These are phyloP conservation scores for Aspergillus sp. DNA, from an alignment of 2,329 filamentous ascomycete species.

Conservation along the genomic window DNA sequence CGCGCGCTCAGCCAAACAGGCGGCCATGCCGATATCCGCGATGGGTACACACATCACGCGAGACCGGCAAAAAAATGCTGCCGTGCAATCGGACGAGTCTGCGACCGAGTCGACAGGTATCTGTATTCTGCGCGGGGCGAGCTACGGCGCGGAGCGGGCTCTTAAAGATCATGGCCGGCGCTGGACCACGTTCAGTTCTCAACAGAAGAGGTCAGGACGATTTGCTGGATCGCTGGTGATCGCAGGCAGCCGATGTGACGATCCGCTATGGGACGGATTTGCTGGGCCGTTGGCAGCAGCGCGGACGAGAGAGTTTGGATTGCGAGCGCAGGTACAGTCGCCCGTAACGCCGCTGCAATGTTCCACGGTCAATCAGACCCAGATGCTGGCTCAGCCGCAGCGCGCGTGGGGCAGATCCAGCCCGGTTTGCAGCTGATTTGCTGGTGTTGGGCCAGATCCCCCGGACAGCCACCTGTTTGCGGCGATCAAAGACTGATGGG, in stretches of 20 bases:
- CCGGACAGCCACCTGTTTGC: slow-evolving; percentile 45
- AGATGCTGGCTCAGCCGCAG: slow-evolving; percentile 39
- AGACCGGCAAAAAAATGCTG: slow-evolving; percentile 39
- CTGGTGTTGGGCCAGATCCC: slow-evolving; percentile 46
- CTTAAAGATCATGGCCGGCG: slow-evolving; percentile 46
- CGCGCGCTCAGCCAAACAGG: slow-evolving; percentile 50
- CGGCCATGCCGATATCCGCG: slow-evolving; percentile 47
- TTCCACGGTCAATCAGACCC: slow-evolving; percentile 46
- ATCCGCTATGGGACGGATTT: slow-evolving; percentile 51
- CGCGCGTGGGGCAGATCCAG: slow-evolving; percentile 43
- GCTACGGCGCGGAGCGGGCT: slow-evolving; percentile 48
- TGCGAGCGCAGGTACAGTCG: slow-evolving; percentile 37
- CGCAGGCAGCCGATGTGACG: slow-evolving; percentile 43
- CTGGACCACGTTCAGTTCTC: slow-evolving; percentile 50
- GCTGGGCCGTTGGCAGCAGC: slow-evolving; percentile 41
- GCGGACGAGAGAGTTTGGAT: slow-evolving; percentile 43
- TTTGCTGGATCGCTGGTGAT: slow-evolving; percentile 42
- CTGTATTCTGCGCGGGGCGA: slow-evolving; percentile 45
- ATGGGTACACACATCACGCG: slow-evolving; percentile 35
- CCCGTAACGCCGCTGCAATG: slow-evolving; percentile 39
- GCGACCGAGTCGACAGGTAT: slow-evolving; percentile 48
- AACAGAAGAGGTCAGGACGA: slow-evolving; percentile 46
- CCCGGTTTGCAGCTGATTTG: slow-evolving; percentile 46
- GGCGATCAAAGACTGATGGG: slow-evolving; percentile 47
- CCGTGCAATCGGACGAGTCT: slow-evolving; percentile 38